Base-by-base conservation (phyloP, 441 rosid species). In the Brassica hybrid region DNA sequence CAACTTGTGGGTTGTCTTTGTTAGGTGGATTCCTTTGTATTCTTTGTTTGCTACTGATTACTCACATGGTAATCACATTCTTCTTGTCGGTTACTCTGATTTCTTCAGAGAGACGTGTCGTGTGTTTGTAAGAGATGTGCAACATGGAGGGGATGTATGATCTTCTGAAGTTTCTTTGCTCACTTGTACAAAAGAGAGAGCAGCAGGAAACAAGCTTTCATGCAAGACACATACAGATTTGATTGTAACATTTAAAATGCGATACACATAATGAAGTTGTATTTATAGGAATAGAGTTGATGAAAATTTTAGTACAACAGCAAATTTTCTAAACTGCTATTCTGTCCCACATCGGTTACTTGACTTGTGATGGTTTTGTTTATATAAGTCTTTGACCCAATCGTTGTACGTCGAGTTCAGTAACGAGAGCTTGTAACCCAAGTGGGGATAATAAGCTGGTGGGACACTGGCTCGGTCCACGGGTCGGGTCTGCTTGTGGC, bases 81-180 rank as follows among this genome's bases (percentile, higher is more conserved):
- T 78, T 73, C 74, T 78, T 67, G 70, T 78, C 77, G 0, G 60
- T 10, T 78, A 78, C 81, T 73, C 81, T 73, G 70, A 73, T 52
- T 18, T 36, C 43, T 70, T 11, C 58, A 54, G 13, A 76, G 36
- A 30, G 17, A 13, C 65, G 38, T 63, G 57, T 64, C 57, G 30
- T 63, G 32, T 64, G 66, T 75, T 58, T 60, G 52, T 27, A 60
- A 45, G 73, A 27, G 76, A 72, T 82, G 59, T 84, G 74, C 54
- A 84, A 61, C 85, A 58, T 12, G 72, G 84, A 17, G 45, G 90
- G 30, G 10, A 87, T 77, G 82, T 69, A 85, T 77, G 82, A 72
- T 89, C 77, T 85, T 80, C 86, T 82, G 54, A 38, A 36, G 43
- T 36, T 21, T 56, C 69, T 73, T 66, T 48, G 16, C 59, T 17